phyloP scores from a whole-genome alignment of 2,329 filamentous ascomycete genomes.

The Sordariomycetes sp. region DNA sequence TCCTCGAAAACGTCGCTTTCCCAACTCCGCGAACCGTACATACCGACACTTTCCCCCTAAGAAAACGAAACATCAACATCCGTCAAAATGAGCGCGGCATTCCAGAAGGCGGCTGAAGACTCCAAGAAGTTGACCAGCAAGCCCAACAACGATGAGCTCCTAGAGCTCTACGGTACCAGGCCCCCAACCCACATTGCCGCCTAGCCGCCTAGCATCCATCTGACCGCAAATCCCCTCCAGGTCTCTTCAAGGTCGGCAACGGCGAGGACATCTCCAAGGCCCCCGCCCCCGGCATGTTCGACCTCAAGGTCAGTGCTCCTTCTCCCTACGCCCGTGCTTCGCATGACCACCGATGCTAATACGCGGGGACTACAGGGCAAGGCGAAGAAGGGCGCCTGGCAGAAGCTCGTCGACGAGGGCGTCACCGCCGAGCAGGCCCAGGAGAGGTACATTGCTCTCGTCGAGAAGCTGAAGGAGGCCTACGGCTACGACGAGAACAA shows the following conservation, averaged over 20 bases:
- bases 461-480: slow-evolving; percentile 60
- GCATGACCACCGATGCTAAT: background rate
- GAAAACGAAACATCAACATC: background rate
- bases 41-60: background rate
- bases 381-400: slow-evolving; percentile 71
- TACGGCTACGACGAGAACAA: slow-evolving; percentile 58
- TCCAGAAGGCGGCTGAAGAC: slow-evolving; percentile 48
- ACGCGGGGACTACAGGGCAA: slow-evolving; percentile 48
- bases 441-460: slow-evolving; percentile 62
- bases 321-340: background rate
- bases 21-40: background rate
- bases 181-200: background rate
- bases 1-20: background rate
- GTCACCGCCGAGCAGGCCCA: slow-evolving; percentile 58
- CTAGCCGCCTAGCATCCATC: background rate
- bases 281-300: slow-evolving; percentile 54
- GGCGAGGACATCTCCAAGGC: slow-evolving; percentile 48
- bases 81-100: slow-evolving; percentile 33
- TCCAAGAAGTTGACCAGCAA: slow-evolving; percentile 58
- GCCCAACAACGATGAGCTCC: slow-evolving; percentile 53
- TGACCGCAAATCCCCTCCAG: slow-evolving; percentile 19
- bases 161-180: slow-evolving; percentile 48
- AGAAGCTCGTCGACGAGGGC: slow-evolving; percentile 55
- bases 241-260: slow-evolving; percentile 46
- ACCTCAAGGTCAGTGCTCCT: slow-evolving; percentile 46